Base-by-base conservation (phyloP, 2,329 filamentous ascomycete species). In the Aspergillaceae sp. region DNA sequence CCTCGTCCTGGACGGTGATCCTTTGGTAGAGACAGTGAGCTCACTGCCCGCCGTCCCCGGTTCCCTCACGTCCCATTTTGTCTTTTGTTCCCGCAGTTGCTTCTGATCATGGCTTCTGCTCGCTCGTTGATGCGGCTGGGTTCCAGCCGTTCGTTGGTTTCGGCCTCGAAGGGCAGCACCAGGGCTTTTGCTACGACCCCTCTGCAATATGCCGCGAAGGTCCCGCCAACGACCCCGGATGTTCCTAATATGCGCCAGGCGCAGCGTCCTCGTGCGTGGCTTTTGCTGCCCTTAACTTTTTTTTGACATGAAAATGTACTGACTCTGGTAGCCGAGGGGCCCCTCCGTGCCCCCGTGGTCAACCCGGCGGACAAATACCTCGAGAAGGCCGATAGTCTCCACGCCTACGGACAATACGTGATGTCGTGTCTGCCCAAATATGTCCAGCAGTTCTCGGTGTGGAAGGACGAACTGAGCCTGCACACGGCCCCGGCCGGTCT, bases 391-490 rank as follows among this genome's bases (percentile, higher is more conserved):
- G 86, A 94, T 56, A 79, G 84, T 64, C 76, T 97, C 65, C 92
- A 98, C 77, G 85, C 83, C 62, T 98, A 98, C 66, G 92, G 92
- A 62, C 83, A 94, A 64, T 98, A 95, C 79, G 74, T 98, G 62
- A 91, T 98, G 81, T 90, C 89, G 57, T 94, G 87, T 70, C 73
- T 98, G 63, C 94, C 92, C 60, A 97, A 96, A 77, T 96, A 95
- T 72, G 81, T 98, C 60, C 94, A 98, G 75, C 92, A 98, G 74
- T 97, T 97, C 75, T 94, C 90, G 8, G 91, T 98, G 46, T 98
- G 92, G 92, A 98, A 98, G 75, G 92, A 98, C 66, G 92, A 98
- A 72, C 82, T 98, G 65, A 89, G 86, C 59, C 87, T 96, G 67
- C 91, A 94, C 71, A 92, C 97, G 63, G 77, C 87, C 41, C 92